phyloP scores from a whole-genome alignment of 129 eudicot genomes.

The Flaveria sonorensis region DNA sequence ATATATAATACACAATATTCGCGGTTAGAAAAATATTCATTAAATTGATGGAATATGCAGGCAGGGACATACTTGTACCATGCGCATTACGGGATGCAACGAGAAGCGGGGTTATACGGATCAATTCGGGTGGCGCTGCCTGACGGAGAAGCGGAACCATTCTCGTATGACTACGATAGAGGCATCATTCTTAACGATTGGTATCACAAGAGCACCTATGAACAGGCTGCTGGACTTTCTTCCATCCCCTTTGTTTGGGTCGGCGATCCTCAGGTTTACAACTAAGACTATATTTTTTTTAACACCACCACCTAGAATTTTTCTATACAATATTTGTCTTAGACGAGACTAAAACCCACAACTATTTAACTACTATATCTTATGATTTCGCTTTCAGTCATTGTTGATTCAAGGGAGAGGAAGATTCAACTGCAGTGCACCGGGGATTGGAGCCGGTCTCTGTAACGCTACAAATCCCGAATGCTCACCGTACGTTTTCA shows the following conservation, averaged over 20 bases:
- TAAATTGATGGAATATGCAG: constrained; percentile 35
- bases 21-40: background rate
- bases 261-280: constrained; percentile 80
- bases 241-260: constrained; percentile 80
- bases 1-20: too few species aligned
- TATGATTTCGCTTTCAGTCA: constrained; percentile 47
- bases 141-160: constrained; percentile 60
- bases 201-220: constrained; percentile 75
- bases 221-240: constrained; percentile 71
- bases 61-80: constrained; percentile 90
- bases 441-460: constrained; percentile 27
- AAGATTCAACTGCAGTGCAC: constrained; percentile 51
- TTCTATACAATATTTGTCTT: too few species aligned
- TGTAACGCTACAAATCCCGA: constrained; percentile 69
- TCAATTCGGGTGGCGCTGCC: constrained; percentile 67
- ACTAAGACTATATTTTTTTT: too few species aligned
- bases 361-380: too few species aligned
- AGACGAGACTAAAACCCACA: too few species aligned
- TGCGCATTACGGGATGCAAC: constrained; percentile 94
- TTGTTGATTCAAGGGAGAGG: constrained; percentile 89
- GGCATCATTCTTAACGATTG: constrained; percentile 81
- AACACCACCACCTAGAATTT: too few species aligned
- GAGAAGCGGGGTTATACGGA: constrained; percentile 80
- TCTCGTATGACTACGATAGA: constrained; percentile 63
- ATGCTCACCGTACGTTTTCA: constrained; percentile 61